Base-by-base conservation (phyloP, 768 basidiomycete species). In the Cystobasidiopsis lactophilus region DNA sequence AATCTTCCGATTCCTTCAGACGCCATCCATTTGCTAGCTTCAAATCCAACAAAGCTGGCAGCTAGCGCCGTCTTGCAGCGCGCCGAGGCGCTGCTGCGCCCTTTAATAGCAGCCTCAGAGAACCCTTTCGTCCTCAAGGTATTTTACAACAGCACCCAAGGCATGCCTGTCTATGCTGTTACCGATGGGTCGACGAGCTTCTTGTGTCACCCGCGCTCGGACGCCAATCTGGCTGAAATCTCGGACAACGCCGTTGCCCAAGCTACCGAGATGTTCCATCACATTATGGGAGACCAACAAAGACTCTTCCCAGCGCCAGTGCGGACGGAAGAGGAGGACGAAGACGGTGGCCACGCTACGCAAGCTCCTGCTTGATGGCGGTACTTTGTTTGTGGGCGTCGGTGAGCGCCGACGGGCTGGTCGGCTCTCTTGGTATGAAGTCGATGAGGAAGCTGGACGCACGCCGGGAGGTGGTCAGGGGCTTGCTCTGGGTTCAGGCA, bases 361-460 rank as follows among this genome's bases (percentile, higher is more conserved):
- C 7, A 35, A 16, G 33, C 9, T 16, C 33, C 9, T 35, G 9
- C 16, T 16, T 35, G 7, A 7, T 7, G 7, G 33, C 33, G 7
- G 33, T 7, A 35, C 16, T 7, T 35, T 16, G 16, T 35, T 35
- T 35, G 33, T 16, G 33, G 16, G 33, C 16, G 7, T 7, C 9
- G 33, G 16, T 35, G 16, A 35, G 33, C 16, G 16, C 33, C 7
- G 33, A 16, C 16, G 33, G 33, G 33, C 9, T 16, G 16, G 33
- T 35, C 16, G 33, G 33, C 33, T 91, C 89, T 40, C 88, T 71
- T 0, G 89, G 89, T 1, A 91, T 80, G 53, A 93, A 85, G 66
- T 95, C 91, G 64, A 95, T 91, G 53, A 96, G 71, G 63, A 96
- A 96, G 69, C 95, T 91, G 62, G 95, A 95, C 66, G 89, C 86